Evolutionary conservation across 2,329 filamentous ascomycete species (phyloP).

Genomic region (Cordyceps farinosa): DNA sequence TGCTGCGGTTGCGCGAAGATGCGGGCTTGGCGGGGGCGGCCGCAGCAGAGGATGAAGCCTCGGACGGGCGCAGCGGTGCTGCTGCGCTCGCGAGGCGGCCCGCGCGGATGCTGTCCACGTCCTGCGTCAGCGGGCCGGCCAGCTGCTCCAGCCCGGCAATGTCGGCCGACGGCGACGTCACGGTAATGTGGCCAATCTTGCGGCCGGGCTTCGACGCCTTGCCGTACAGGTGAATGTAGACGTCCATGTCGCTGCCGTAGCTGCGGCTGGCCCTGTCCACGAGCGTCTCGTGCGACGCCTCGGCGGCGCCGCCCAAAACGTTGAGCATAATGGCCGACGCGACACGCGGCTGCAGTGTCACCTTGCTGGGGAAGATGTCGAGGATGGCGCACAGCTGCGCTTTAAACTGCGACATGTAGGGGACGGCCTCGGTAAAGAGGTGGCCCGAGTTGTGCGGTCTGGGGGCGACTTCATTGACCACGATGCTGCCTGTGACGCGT

Average conservation of each 20-base stretch:
- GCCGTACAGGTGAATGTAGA: slow-evolving; percentile 81
- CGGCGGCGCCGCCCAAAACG: slow-evolving; percentile 66
- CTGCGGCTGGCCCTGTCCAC: slow-evolving; percentile 44
- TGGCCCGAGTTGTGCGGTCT: slow-evolving; percentile 87
- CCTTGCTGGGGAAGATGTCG: slow-evolving; percentile 54
- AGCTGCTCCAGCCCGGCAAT: slow-evolving; percentile 54
- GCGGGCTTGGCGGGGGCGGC: slow-evolving; percentile 11
- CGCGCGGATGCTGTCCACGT: slow-evolving; percentile 57
- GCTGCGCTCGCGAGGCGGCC: slow-evolving; percentile 45
- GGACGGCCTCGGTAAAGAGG: slow-evolving; percentile 89
- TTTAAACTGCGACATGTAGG: slow-evolving; percentile 84
- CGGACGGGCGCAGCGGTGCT: slow-evolving; percentile 35
- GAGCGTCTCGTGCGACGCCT: slow-evolving; percentile 58
- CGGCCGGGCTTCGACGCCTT: slow-evolving; percentile 83
- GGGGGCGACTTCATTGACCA: slow-evolving; percentile 85
- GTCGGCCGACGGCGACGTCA: slow-evolving; percentile 65
- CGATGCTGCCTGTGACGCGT: slow-evolving; percentile 47
- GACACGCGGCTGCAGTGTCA: slow-evolving; percentile 55
- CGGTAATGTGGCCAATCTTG: slow-evolving; percentile 93
- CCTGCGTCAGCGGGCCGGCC: slow-evolving; percentile 65
- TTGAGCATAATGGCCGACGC: slow-evolving; percentile 73
- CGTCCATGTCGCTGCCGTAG: slow-evolving; percentile 44
- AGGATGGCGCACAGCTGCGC: slow-evolving; percentile 85
- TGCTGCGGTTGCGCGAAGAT: slow-evolving; percentile 28
- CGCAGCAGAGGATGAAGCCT: slow-evolving; percentile 11